Evolutionary conservation across 2,329 filamentous ascomycete genomes (phyloP), one percentile per base, ranked within the genome.

Genomic region (Fusarium luffae): DNA sequence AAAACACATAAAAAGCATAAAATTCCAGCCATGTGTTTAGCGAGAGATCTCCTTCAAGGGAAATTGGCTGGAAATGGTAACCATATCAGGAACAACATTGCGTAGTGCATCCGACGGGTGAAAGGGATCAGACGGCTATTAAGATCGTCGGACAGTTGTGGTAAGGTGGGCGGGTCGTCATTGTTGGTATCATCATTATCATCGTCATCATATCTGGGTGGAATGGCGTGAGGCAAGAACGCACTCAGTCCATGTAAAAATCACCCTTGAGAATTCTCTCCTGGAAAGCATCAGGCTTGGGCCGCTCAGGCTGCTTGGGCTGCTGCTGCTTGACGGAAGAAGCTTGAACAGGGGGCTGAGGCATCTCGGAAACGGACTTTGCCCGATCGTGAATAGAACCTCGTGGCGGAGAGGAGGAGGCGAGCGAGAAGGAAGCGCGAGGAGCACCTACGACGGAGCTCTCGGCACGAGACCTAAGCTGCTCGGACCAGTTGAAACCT

Each of bases 261-360:
- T 99, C 96, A 47, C 95, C 96, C 83, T 97, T 96, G 72, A 99
- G 86, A 75, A 99, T 98, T 72, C 97, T 90, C 86, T 99, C 96
- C 81, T 98, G 94, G 83, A 98, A 96, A 68, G 92, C 92, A 82
- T 99, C 96, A 30, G 95, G 94, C 84, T 95, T 97, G 70, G 85
- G 85, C 40, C 85, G 83, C 74, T 85, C 80, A 51, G 66, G 61
- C 41, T 70, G 72, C 59, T 62, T 74, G 10, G 84, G 82, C 76
- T 70, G 63, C 76, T 68, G 59, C 46, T 70, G 67, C 67, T 81
- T 83, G 69, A 81, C 77, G 43, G 82, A 74, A 48, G 84, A 81
- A 19, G 83, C 79, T 71, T 89, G 84, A 43, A 80, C 82, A 19
- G 86, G 88, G 42, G 87, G 88, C 34, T 82, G 82, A 3, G 86